Evolutionary conservation across 176 grass and related monocot genomes (phyloP).

Genomic region (Juncus effusus): DNA sequence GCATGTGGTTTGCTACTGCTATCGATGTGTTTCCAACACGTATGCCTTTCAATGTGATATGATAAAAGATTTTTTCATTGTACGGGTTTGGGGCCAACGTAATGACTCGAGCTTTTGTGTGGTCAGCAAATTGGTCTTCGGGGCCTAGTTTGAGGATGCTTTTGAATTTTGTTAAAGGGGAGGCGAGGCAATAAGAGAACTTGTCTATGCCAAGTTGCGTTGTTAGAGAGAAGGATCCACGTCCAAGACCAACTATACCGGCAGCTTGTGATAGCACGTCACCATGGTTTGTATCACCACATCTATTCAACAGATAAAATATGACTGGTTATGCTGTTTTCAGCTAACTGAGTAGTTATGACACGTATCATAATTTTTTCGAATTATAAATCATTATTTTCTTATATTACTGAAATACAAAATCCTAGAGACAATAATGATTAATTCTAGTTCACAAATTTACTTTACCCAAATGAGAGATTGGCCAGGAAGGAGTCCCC

Average conservation of each 20-base stretch:
- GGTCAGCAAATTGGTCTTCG: conserved; percentile 10
- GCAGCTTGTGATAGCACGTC: conserved; percentile 29
- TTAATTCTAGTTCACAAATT: too few relatives aligned
- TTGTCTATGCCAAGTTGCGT: conserved; percentile 38
- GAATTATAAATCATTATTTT: too few relatives aligned
- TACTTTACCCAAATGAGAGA: conserved; percentile 30
- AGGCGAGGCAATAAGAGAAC: conserved; percentile 62
- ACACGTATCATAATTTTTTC: too few relatives aligned
- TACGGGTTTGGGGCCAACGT: conserved; percentile 26
- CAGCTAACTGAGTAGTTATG: too few relatives aligned
- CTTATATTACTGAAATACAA: too few relatives aligned
- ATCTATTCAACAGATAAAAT: neutral
- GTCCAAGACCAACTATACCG: conserved; percentile 44
- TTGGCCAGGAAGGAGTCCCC: conserved; percentile 31
- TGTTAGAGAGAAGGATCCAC: conserved; percentile 38
- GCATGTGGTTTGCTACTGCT: neutral
- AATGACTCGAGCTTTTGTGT: conserved; percentile 13
- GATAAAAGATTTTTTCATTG: conserved; percentile 36
- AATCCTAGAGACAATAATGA: too few relatives aligned
- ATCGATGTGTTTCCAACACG: conserved; percentile 34
- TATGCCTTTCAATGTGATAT: conserved; percentile 45
- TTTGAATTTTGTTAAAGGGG: conserved; percentile 8
- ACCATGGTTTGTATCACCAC: conserved; percentile 36
- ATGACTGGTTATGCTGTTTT: too few relatives aligned
- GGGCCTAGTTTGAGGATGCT: conserved; percentile 42